Conservation (phyloP, 2,329 filamentous ascomycete genomes). For the Trichoderma harzianum region DNA sequence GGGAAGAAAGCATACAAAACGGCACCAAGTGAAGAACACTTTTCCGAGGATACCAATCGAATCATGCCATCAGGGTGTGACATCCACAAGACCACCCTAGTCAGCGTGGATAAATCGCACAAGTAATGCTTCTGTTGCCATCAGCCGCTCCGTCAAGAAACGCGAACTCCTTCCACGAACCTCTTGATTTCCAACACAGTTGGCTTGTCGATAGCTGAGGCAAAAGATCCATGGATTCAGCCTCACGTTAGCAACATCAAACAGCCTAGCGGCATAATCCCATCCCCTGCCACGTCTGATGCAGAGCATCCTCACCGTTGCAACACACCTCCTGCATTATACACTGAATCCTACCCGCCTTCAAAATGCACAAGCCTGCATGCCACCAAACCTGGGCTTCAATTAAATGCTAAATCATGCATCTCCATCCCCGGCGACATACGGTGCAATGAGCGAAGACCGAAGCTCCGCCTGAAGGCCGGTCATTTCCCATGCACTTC, state of each 20-base stretch:
- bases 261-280: background rate
- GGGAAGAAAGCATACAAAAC: background rate
- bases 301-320: constrained; percentile 14
- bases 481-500: background rate
- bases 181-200: background rate
- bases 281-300: constrained; percentile 7
- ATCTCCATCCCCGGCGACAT: background rate
- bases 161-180: background rate
- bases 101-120: background rate
- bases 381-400: background rate
- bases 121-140: background rate
- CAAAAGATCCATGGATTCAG: constrained; percentile 6
- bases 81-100: background rate
- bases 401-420: background rate
- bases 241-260: constrained; percentile 10
- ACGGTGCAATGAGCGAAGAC: background rate
- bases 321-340: constrained; percentile 9
- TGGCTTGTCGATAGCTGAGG: background rate
- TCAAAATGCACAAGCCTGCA: constrained; percentile 1
- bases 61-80: background rate
- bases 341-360: background rate
- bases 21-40: background rate
- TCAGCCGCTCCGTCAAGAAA: background rate
- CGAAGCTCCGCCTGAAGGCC: background rate
- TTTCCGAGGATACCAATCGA: background rate